Base-by-base conservation (phyloP, 164 flowering plant genomes). In the Warburgia ugandensis region DNA sequence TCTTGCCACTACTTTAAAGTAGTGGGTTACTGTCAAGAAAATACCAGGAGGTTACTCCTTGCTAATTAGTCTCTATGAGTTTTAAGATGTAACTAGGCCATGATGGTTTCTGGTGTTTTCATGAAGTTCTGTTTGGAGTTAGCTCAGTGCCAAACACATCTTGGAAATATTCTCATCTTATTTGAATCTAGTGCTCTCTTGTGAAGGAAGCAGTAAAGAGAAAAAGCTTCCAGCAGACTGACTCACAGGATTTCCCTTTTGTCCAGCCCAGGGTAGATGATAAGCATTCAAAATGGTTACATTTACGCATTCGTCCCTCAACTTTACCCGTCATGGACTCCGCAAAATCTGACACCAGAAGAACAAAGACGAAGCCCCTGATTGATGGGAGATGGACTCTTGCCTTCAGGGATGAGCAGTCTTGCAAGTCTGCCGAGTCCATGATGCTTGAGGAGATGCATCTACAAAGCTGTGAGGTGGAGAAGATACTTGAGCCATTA, bases 331-430 rank as follows among this genome's bases (percentile, higher is more conserved):
- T 76, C 44, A 2, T 65, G 50, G 94, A 81, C 41, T 56, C 80
- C 36, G 46, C 62, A 0, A 83, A 73, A 61, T 48, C 54, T 27
- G 56, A 71, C 28, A 44, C 63, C 23, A 72, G 65, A 25, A 80
- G 66, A 65, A 46, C 46, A 2, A 86, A 71, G 70, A 37, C 75
- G 36, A 89, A 73, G 64, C 57, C 83, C 58, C 61, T 86, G 56
- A 75, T 88, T 43, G 99, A 94, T 67, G 99, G 99, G 48, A 75
- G 92, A 64, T 94, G 99, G 99, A 88, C 87, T 37, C 72, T 94
- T 42, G 94, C 97, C 55, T 94, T 94, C 62, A 69, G 73, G 56
- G 92, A 92, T 32, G 92, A 80, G 48, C 76, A 67, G 25, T 71
- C 90, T 41, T 92, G 95, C 75, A 77, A 72, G 43, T 51, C 67